These are phyloP conservation scores for Phytophthora fragariaefolia DNA, from an alignment of 352 stramenopile genomes.

Conservation along the genomic window DNA sequence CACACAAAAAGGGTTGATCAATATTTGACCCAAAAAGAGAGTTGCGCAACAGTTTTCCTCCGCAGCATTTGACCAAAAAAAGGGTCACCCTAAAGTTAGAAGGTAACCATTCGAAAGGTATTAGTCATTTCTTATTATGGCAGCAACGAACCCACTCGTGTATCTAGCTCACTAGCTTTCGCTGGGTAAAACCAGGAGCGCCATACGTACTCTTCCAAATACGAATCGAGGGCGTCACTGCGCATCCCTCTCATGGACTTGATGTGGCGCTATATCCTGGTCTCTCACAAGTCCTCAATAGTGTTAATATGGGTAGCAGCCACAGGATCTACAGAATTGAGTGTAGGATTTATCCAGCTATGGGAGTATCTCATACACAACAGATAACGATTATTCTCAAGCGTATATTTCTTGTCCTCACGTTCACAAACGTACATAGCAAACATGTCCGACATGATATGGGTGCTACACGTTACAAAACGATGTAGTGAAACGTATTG, in stretches of 20 bases:
- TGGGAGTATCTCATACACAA: neutral
- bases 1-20: neutral
- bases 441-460: neutral
- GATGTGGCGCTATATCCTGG: constrained; percentile 18
- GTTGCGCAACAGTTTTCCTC: neutral
- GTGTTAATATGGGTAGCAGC: neutral
- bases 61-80: neutral
- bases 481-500: neutral
- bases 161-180: neutral
- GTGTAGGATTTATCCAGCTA: neutral
- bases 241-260: constrained; percentile 12
- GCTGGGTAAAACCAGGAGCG: constrained; percentile 16
- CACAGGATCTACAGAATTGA: neutral
- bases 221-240: neutral
- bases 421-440: neutral
- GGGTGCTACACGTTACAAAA: neutral
- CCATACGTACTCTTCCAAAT: constrained; percentile 22
- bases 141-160: constrained; percentile 10
- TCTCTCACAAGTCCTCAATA: no score
- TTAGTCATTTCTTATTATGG: constrained; percentile 16
- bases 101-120: no score
- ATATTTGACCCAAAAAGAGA: neutral
- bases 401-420: neutral
- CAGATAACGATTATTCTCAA: neutral
- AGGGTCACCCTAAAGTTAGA: no score